Evolutionary conservation across 805 yeast species (phyloP).

Genomic region (Wickerhamiella australiensis): DNA sequence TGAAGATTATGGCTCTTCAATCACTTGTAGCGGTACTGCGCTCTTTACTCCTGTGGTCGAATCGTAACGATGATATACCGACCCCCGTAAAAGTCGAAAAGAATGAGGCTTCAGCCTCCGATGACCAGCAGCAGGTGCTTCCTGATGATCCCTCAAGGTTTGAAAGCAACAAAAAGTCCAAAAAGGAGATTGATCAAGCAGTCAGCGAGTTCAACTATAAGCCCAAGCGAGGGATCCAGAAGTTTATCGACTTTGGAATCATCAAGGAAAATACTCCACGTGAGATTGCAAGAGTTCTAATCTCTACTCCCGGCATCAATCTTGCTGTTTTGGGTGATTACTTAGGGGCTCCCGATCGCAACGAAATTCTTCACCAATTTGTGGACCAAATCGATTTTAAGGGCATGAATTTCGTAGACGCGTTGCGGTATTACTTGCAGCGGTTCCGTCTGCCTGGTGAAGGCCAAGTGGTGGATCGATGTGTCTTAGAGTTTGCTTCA

Average conservation of each 20-base stretch:
- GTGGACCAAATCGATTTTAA: slow-evolving; percentile 77
- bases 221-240: slow-evolving; percentile 67
- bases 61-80: slow-evolving; percentile 35
- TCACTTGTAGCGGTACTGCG: slow-evolving; percentile 72
- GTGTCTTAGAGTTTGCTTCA: slow-evolving; percentile 93
- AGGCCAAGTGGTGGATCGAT: slow-evolving; percentile 93
- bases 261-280: slow-evolving; percentile 47
- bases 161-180: slow-evolving; percentile 70
- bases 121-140: not conserved
- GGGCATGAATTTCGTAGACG: slow-evolving; percentile 61
- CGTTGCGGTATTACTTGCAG: slow-evolving; percentile 74
- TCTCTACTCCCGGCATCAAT: slow-evolving; percentile 61
- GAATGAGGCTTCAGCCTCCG: not conserved
- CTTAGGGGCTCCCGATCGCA: slow-evolving; percentile 79
- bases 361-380: slow-evolving; percentile 83
- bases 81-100: not conserved
- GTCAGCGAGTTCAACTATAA: slow-evolving; percentile 69
- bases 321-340: slow-evolving; percentile 80
- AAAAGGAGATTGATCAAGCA: slow-evolving; percentile 69
- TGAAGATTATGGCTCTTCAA: slow-evolving; percentile 69
- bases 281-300: slow-evolving; percentile 62
- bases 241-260: slow-evolving; percentile 51
- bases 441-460: slow-evolving; percentile 93
- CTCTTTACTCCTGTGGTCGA: slow-evolving; percentile 80
- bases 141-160: slow-evolving; percentile 70